Conservation (phyloP, 306 rosid genomes). For the Ceratonia siliqua region DNA sequence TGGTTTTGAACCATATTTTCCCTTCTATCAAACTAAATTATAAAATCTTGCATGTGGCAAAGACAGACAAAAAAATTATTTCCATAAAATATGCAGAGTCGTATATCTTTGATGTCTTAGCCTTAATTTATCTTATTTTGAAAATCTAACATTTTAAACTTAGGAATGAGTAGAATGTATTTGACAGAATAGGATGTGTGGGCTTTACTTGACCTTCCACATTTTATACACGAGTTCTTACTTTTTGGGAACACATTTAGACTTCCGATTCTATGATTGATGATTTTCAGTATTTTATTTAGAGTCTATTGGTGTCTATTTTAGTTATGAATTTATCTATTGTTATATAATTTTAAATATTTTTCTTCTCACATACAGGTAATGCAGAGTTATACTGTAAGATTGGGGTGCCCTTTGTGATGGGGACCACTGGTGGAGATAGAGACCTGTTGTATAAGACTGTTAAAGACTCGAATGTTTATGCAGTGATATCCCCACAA, state of each 20-base stretch:
- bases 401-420: conserved; percentile 92
- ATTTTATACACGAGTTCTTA: not conserved
- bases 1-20: no score
- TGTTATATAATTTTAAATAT: not conserved
- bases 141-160: conserved; percentile 11
- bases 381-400: conserved; percentile 82
- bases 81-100: not conserved
- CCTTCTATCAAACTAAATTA: not conserved
- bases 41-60: not conserved
- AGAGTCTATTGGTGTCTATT: not conserved
- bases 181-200: conserved; percentile 7
- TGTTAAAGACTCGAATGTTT: conserved; percentile 66
- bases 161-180: conserved; percentile 9
- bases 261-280: conserved; percentile 15
- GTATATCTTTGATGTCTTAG: not conserved
- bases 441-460: conserved; percentile 67
- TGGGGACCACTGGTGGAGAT: conserved; percentile 97
- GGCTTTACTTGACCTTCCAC: not conserved
- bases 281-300: conserved; percentile 11
- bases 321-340: not conserved
- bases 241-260: conserved; percentile 1
- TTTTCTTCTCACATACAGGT: conserved; percentile 46
- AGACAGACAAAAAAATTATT: conserved; percentile 1
- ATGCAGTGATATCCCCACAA: conserved; percentile 94
- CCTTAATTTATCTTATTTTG: conserved; percentile 15